A percentile compares a stretch with the other conserved stretches of the same genome.
phyloP scores from a whole-genome alignment of 2,329 filamentous ascomycete genomes.

The Bipolaris victoriae region DNA sequence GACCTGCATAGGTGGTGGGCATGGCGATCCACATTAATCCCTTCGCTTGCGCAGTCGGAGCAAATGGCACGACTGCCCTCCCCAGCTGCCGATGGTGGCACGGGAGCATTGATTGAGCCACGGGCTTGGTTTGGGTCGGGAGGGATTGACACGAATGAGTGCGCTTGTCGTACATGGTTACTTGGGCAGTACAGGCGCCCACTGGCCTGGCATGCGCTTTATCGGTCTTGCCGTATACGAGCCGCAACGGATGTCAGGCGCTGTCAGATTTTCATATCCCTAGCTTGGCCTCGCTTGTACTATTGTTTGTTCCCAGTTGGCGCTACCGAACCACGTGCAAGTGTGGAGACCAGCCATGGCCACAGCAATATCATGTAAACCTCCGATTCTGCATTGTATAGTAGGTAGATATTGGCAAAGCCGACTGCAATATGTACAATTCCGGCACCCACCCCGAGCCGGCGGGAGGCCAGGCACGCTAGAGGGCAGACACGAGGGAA shows the following conservation, averaged over 20 bases:
- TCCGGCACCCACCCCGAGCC: neutral
- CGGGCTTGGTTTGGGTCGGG: slow-evolving; percentile 9
- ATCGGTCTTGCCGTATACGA: neutral
- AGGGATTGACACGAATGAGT: neutral
- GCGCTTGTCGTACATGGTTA: neutral
- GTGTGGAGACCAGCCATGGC: neutral
- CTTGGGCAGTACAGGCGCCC: neutral
- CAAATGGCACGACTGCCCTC: slow-evolving; percentile 7
- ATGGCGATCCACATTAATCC: neutral
- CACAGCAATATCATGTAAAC: neutral
- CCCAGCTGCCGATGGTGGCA: neutral
- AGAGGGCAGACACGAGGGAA: neutral
- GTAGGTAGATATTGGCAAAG: neutral
- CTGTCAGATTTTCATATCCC: neutral
- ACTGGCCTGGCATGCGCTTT: neutral
- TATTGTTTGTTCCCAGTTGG: neutral
- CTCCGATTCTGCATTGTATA: neutral
- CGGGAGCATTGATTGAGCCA: slow-evolving; percentile 1
- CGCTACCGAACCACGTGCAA: neutral
- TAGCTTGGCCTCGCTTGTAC: neutral
- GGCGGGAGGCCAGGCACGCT: neutral
- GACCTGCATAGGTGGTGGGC: slow-evolving; percentile 11
- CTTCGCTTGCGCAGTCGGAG: slow-evolving; percentile 12
- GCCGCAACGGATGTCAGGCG: neutral
- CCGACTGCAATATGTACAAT: neutral